Evolutionary conservation across 2,329 filamentous ascomycete genomes (phyloP).

Genomic region (Cephalotrichum gorgonifer): DNA sequence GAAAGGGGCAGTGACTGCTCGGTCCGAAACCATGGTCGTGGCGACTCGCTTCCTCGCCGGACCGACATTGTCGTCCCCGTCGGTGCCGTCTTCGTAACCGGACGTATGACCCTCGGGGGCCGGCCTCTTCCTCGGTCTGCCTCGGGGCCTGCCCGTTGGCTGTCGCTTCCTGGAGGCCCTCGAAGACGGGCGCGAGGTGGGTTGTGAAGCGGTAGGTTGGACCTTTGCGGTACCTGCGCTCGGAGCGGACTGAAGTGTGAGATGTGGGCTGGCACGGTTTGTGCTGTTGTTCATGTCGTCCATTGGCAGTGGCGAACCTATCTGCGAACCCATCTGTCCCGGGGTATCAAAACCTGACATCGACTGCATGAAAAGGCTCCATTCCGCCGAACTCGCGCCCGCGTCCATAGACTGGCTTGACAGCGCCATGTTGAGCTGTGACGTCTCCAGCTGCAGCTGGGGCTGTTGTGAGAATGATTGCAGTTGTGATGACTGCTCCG

Average conservation of each 20-base stretch:
- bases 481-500: constrained; percentile 12
- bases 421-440: neutral
- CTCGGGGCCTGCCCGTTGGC: constrained; percentile 44
- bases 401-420: constrained; percentile 17
- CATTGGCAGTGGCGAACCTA: constrained; percentile 1
- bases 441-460: constrained; percentile 10
- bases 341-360: constrained; percentile 35
- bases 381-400: constrained; percentile 52
- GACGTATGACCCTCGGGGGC: constrained; percentile 53
- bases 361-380: constrained; percentile 66
- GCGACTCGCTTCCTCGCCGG: constrained; percentile 62
- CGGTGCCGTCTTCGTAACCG: constrained; percentile 58
- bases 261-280: neutral
- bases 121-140: constrained; percentile 44
- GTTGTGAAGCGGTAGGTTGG: neutral
- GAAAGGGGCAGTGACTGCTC: constrained; percentile 62
- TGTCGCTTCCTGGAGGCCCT: constrained; percentile 41
- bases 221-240: neutral
- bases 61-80: constrained; percentile 41
- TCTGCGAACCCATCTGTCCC: constrained; percentile 21
- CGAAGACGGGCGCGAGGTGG: constrained; percentile 46
- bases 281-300: neutral
- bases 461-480: constrained; percentile 10
- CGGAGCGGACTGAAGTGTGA: neutral
- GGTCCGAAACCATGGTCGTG: constrained; percentile 55